Base-by-base conservation (phyloP, 768 basidiomycete genomes). In the Lactarius pseudohatsudake region DNA sequence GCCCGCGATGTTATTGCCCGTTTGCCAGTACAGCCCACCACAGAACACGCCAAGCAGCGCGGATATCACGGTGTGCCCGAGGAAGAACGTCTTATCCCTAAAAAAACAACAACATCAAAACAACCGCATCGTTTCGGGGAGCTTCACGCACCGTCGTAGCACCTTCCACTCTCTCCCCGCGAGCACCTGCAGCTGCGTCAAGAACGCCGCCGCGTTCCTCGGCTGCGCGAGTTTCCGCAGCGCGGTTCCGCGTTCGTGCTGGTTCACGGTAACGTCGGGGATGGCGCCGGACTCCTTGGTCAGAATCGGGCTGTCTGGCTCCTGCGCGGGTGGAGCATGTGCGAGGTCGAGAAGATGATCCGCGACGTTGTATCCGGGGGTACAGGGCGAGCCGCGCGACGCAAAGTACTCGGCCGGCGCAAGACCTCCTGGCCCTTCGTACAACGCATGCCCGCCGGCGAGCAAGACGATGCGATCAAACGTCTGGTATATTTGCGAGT, bases 301-400 rank as follows among this genome's bases (percentile, higher is more conserved):
- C 36, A 34, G 16, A 58, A 43, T 41, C 28, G 71, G 57, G 63
- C 75, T 78, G 79, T 86, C 84, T 1, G 86, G 74, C 36, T 75
- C 76, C 36, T 75, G 76, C 8, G 81, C 77, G 16, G 85, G 83
- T 0, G 86, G 81, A 58, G 86, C 85, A 71, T 86, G 89, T 1
- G 94, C 94, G 60, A 98, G 83, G 70, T 97, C 95, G 26, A 98
- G 81, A 13, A 97, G 82, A 72, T 96, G 92, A 74, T 98, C 96
- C 0, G 96, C 94, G 20, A 96, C 84, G 72, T 97, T 97, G 78
- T 96, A 95, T 0, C 92, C 94, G 58, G 86, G 81, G 9, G 85
- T 89, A 72, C 87, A 93, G 11, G 82, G 77, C 69, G 73, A 75
- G 64, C 73, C 74, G 11, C 66, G 73, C 10, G 67, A 61, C 1